Evolutionary conservation across 2,329 filamentous ascomycete genomes (phyloP).

Genomic region (Sporothrix dimorphospora): DNA sequence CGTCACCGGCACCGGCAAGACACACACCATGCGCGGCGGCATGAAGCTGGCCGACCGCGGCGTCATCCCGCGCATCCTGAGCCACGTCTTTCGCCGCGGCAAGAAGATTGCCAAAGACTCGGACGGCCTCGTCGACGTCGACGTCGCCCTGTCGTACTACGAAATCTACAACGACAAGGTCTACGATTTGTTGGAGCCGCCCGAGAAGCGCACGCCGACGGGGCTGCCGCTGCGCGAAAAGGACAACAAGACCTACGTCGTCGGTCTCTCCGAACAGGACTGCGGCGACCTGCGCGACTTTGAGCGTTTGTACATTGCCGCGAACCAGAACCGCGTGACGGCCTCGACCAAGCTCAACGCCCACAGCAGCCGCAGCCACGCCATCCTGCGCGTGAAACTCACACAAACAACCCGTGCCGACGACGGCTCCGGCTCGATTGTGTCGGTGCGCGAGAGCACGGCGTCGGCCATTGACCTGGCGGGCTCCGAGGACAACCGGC

Average conservation of each 20-base stretch:
- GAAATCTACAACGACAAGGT: constrained; percentile 98
- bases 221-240: constrained; percentile 84
- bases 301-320: constrained; percentile 85
- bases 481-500: constrained; percentile 91
- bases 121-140: constrained; percentile 68
- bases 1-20: constrained; percentile 91
- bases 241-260: constrained; percentile 82
- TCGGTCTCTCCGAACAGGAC: constrained; percentile 79
- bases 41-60: constrained; percentile 83
- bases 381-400: constrained; percentile 87
- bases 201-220: constrained; percentile 80
- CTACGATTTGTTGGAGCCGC: constrained; percentile 84
- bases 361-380: constrained; percentile 86
- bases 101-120: constrained; percentile 85
- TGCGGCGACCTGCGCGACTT: constrained; percentile 89
- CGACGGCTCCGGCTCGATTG: constrained; percentile 56
- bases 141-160: constrained; percentile 84
- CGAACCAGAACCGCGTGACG: constrained; percentile 87
- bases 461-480: constrained; percentile 94
- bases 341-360: constrained; percentile 91
- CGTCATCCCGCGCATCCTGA: constrained; percentile 83
- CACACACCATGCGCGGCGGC: constrained; percentile 93
- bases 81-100: constrained; percentile 80
- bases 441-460: constrained; percentile 66
- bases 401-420: constrained; percentile 63